These are phyloP conservation scores for Marsdenia floribunda DNA, from an alignment of 257 asterid species.

Conservation along the genomic window DNA sequence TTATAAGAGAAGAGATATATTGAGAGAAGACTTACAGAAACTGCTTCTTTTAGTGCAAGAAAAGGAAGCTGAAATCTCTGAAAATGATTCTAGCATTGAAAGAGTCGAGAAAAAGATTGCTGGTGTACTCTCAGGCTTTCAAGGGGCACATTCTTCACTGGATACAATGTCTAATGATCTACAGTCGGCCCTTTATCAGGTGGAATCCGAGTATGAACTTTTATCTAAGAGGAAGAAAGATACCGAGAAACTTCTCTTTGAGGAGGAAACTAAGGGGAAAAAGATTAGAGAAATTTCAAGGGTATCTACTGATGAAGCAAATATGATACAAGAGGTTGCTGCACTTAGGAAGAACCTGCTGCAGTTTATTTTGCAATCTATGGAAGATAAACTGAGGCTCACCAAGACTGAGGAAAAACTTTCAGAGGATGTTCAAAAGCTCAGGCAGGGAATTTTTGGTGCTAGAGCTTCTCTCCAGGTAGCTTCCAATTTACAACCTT, in stretches of 20 bases:
- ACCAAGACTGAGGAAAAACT: constrained; percentile 33
- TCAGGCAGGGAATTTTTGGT: constrained; percentile 30
- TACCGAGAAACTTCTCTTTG: constrained; percentile 25
- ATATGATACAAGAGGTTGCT: constrained; percentile 25
- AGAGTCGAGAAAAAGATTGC: constrained; percentile 32
- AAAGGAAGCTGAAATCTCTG: constrained; percentile 46
- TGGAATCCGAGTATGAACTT: constrained; percentile 25
- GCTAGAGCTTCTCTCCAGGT: constrained; percentile 45
- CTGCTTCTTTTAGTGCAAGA: constrained; percentile 38
- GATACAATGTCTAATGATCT: constrained; percentile 24
- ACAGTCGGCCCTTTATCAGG: constrained; percentile 29
- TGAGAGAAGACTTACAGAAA: constrained; percentile 32
- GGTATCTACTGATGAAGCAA: constrained; percentile 37
- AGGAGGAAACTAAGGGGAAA: constrained; percentile 31
- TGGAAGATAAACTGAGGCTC: constrained; percentile 35
- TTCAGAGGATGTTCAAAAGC: constrained; percentile 29
- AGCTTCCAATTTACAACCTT: constrained; percentile 7
- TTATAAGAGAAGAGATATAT: constrained; percentile 27
- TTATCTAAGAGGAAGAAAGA: constrained; percentile 30
- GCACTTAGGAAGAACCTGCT: constrained; percentile 32
- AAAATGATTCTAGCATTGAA: constrained; percentile 31
- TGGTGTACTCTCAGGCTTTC: constrained; percentile 22
- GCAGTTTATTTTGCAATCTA: constrained; percentile 26
- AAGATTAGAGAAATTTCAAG: constrained; percentile 36
- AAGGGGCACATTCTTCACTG: constrained; percentile 26